Conservation (phyloP, 164 flowering plant genomes). For the Piper betle region DNA sequence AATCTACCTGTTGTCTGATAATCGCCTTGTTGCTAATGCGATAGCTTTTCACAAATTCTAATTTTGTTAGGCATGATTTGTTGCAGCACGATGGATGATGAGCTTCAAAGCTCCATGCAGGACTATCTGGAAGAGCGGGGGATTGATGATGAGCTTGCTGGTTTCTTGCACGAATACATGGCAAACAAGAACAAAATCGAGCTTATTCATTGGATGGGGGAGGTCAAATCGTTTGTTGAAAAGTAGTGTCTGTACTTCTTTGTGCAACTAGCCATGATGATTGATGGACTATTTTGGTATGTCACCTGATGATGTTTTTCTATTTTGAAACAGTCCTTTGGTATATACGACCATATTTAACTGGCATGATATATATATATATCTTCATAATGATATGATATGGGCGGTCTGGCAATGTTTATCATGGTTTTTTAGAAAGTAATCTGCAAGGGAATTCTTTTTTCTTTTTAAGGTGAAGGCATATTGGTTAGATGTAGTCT, state of each 20-base stretch:
- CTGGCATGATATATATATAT: not conserved
- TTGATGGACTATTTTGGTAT: not conserved
- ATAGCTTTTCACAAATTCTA: not conserved
- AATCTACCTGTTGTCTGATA: not conserved
- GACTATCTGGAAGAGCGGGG: conserved; percentile 69
- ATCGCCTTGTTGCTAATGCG: not conserved
- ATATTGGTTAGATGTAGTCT: too few species aligned
- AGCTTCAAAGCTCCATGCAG: conserved; percentile 48
- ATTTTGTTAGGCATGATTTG: not conserved
- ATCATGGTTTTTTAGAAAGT: too few species aligned
- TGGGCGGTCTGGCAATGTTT: too few species aligned
- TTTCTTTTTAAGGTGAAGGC: too few species aligned
- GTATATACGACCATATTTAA: too few species aligned
- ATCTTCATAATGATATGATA: too few species aligned
- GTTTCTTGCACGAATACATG: conserved; percentile 69
- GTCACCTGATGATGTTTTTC: not conserved
- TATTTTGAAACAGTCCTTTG: not conserved
- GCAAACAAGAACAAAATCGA: conserved; percentile 65
- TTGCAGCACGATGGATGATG: conserved; percentile 73
- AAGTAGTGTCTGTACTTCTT: conserved; percentile 12
- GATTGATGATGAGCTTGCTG: conserved; percentile 60
- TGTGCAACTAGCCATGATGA: not conserved
- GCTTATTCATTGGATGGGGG: conserved; percentile 60
- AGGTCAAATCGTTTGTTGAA: conserved; percentile 43
- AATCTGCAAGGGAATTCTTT: not conserved